phyloP scores from a whole-genome alignment of 2,329 filamentous ascomycete species.

The Scytalidium sp. region DNA sequence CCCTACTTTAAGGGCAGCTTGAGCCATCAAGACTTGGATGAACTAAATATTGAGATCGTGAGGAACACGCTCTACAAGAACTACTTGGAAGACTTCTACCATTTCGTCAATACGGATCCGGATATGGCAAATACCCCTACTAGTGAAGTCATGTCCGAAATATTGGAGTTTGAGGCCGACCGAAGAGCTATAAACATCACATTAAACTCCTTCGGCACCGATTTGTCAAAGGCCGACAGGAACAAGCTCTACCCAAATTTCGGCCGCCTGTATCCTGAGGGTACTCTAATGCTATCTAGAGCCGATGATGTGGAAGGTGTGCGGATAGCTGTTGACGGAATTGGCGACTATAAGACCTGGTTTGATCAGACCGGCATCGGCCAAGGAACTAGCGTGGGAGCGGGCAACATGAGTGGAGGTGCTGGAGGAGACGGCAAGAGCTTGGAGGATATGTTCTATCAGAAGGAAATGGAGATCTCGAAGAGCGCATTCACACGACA shows the following conservation, averaged over 20 bases:
- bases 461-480: slow-evolving; percentile 98
- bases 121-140: slow-evolving; percentile 88
- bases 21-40: slow-evolving; percentile 94
- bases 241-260: slow-evolving; percentile 96
- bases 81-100: slow-evolving; percentile 96
- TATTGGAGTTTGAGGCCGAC: slow-evolving; percentile 95
- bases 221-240: slow-evolving; percentile 87
- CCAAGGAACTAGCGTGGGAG: slow-evolving; percentile 65
- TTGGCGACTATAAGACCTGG: slow-evolving; percentile 91
- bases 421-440: slow-evolving; percentile 80
- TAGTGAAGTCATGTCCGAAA: slow-evolving; percentile 90
- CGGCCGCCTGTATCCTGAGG: slow-evolving; percentile 88
- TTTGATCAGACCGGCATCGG: slow-evolving; percentile 88
- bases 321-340: slow-evolving; percentile 86
- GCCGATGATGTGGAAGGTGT: slow-evolving; percentile 96
- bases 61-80: slow-evolving; percentile 99
- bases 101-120: slow-evolving; percentile 86
- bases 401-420: slow-evolving; percentile 83
- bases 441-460: slow-evolving; percentile 96
- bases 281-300: slow-evolving; percentile 88
- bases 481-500: slow-evolving; percentile 94
- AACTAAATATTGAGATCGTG: slow-evolving; percentile 98
- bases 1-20: slow-evolving; percentile 97
- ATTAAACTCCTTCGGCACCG: slow-evolving; percentile 96
- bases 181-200: slow-evolving; percentile 98